These are phyloP conservation scores for Hortiboletus campestris DNA, from an alignment of 768 basidiomycete genomes.

Conservation along the genomic window DNA sequence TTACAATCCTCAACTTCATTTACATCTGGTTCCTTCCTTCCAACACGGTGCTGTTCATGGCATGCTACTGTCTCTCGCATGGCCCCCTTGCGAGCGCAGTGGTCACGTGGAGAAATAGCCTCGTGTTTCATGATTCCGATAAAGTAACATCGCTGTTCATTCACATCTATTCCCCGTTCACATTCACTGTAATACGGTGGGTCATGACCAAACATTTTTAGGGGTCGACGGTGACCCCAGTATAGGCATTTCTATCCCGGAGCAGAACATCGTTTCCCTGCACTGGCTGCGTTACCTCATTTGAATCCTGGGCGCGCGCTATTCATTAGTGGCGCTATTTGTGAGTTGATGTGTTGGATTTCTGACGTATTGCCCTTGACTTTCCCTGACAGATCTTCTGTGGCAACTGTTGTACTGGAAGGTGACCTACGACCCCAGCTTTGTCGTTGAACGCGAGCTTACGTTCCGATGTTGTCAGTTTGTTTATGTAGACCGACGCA, in stretches of 20 bases:
- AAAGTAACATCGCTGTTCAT: conserved; percentile 96
- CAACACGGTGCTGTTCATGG: conserved; percentile 77
- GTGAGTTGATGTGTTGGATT: conserved; percentile 45
- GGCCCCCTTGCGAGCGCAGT: conserved; percentile 92
- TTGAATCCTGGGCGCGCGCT: conserved; percentile 71
- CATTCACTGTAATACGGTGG: conserved; percentile 87
- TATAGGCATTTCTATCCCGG: conserved; percentile 84
- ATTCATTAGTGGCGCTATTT: conserved; percentile 78
- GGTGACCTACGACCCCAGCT: conserved; percentile 35
- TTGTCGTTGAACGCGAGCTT: not conserved
- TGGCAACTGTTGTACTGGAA: conserved; percentile 98
- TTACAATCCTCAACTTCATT: conserved; percentile 86
- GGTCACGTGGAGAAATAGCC: conserved; percentile 97
- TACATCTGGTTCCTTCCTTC: conserved; percentile 89
- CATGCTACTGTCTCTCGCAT: conserved; percentile 90
- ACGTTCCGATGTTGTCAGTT: conserved; percentile 45
- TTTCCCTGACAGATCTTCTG: conserved; percentile 60
- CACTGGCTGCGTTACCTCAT: conserved; percentile 64
- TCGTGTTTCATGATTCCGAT: conserved; percentile 96
- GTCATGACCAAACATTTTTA: conserved; percentile 21
- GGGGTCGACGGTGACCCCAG: conserved; percentile 2
- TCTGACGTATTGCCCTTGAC: conserved; percentile 6
- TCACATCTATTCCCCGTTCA: conserved; percentile 90
- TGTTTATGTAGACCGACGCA: conserved; percentile 81
- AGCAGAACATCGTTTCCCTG: conserved; percentile 82